Base-by-base conservation (phyloP, 768 basidiomycete genomes). In the Agrocybe pediades region DNA sequence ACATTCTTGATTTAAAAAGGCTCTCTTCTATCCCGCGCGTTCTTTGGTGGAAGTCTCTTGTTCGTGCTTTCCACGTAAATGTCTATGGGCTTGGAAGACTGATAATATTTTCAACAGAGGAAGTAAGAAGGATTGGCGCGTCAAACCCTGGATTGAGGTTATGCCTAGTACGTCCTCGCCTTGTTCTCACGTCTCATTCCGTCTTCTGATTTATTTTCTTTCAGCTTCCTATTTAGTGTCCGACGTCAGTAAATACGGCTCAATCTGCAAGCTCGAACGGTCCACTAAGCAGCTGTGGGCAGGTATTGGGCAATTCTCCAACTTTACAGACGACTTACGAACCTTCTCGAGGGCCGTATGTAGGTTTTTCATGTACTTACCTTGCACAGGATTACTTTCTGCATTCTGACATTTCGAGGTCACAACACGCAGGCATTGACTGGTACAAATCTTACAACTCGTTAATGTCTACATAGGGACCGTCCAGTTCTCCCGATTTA, bases 61-160 rank as follows among this genome's bases (percentile, higher is more conserved):
- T 74, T 30, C 8, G 56, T 58, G 17, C 20, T 4, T 21, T 36
- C 17, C 9, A 50, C 19, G n/a, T 13, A 50, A 19, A 7, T 21
- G 29, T n/a, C 11, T 51, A 13, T 21, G 23, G 6, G n/a, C 1
- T 59, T 56, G 24, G 19, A 57, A 13, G 4, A 65, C 11, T 53
- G 68, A 23, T 68, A 65, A 21, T 66, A 65, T 74, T 24, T n/a
- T n/a, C n/a, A n/a, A 61, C 41, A 78, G 86, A 42, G 86, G 85
- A 33, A 79, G 72, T 65, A 84, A 83, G 71, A 71, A 76, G 49
- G 85, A 80, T 56, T 80, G 85, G 65, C 68, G 71, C 1, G 68
- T 87, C 57, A 74, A 76, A 60, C 74, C 78, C 9, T 82, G 76
- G 74, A 72, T 71, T 49, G 68, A 74, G 49, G 66, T 79, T 26